phyloP scores from a whole-genome alignment of 2,329 filamentous ascomycete species.

The Talaromyces sp. region DNA sequence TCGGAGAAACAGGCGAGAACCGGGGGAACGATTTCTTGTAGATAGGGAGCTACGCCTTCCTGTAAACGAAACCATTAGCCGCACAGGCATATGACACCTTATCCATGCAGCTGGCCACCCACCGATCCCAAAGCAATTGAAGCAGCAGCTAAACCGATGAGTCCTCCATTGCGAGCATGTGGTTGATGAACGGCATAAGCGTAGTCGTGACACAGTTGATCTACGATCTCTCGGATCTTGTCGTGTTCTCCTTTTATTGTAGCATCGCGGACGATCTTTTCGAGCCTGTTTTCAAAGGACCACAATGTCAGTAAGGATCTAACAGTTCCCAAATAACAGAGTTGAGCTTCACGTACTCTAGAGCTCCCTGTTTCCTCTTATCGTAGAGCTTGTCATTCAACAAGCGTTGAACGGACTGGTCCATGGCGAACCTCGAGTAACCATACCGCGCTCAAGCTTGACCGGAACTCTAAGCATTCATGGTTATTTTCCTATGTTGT shows the following conservation, averaged over 20 bases:
- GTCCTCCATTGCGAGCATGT: constrained; percentile 89
- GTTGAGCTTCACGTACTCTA: constrained; percentile 62
- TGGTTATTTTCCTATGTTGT: not conserved
- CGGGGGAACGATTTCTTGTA: constrained; percentile 90
- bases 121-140: constrained; percentile 92
- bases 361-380: constrained; percentile 90
- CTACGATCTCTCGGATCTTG: constrained; percentile 78
- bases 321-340: not conserved
- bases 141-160: constrained; percentile 91
- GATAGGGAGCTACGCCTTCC: constrained; percentile 84
- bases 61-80: constrained; percentile 13
- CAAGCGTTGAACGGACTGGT: constrained; percentile 79
- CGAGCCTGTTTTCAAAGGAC: constrained; percentile 57
- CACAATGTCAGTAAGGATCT: not conserved
- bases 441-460: constrained; percentile 5
- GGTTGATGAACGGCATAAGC: constrained; percentile 96
- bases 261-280: constrained; percentile 82
- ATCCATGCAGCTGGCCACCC: constrained; percentile 38
- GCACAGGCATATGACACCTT: constrained; percentile 16
- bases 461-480: not conserved
- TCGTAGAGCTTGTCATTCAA: constrained; percentile 99
- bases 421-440: constrained; percentile 54
- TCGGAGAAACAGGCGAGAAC: constrained; percentile 97
- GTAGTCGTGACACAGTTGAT: constrained; percentile 95
- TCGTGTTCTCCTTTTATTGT: constrained; percentile 71